Evolutionary conservation across 805 yeast species (phyloP).

Genomic region (Kregervanrija delftensis): DNA sequence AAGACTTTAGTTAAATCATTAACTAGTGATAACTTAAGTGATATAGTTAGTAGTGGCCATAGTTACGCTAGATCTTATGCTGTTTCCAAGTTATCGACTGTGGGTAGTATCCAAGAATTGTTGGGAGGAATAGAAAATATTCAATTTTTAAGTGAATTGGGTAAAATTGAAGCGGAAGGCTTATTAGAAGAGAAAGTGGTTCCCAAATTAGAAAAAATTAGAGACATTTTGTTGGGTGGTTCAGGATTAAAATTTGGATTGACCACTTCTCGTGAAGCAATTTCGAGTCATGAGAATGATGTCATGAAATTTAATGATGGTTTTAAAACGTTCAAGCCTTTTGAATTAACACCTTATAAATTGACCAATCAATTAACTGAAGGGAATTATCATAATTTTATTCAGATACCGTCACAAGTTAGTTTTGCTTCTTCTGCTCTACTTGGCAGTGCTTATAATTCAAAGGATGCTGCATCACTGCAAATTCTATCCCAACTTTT

Average conservation of each 20-base stretch:
- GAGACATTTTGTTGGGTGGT: constrained; percentile 35
- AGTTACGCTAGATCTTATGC: constrained; percentile 68
- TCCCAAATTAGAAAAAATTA: constrained; percentile 53
- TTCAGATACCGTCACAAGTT: constrained; percentile 82
- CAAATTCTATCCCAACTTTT: constrained; percentile 76
- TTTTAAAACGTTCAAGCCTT: constrained; percentile 6
- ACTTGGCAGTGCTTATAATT: constrained; percentile 58
- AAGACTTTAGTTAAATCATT: constrained; percentile 64
- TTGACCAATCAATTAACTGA: background rate
- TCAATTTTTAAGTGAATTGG: constrained; percentile 56
- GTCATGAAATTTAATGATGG: constrained; percentile 26
- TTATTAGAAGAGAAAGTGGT: constrained; percentile 49
- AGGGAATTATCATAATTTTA: constrained; percentile 32
- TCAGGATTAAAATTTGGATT: constrained; percentile 44
- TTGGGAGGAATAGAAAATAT: constrained; percentile 76
- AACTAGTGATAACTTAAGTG: constrained; percentile 70
- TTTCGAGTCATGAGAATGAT: constrained; percentile 30
- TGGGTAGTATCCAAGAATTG: constrained; percentile 54
- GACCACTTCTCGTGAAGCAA: constrained; percentile 47
- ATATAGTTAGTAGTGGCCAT: constrained; percentile 85
- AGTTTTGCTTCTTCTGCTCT: constrained; percentile 69
- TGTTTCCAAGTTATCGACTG: constrained; percentile 52
- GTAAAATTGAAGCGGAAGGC: constrained; percentile 44
- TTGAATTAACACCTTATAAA: constrained; percentile 10
- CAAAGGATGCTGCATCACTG: constrained; percentile 75